Evolutionary conservation across 2,329 filamentous ascomycete genomes (phyloP), one percentile per base, ranked within the genome.

Genomic region (Lasiodiplodia theobromae): DNA sequence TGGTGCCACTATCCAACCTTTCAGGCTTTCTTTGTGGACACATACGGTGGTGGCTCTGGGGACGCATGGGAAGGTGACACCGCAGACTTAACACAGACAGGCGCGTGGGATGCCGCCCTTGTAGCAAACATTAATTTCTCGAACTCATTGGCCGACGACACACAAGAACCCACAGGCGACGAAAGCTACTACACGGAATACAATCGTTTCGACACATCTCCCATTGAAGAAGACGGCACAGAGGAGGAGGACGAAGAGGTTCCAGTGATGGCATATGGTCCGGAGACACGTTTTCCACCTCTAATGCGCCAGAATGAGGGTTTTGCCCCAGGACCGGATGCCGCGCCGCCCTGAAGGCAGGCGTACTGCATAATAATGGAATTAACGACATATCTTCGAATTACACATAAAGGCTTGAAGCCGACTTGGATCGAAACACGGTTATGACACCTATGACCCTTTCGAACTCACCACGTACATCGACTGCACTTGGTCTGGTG

Each of bases 11-110:
- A 56, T 18, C 44, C 28, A 34, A 70, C 69, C 7, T 70, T 70
- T 38, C 69, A 69, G 37, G 57, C 69, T 11, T 70, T 67, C 47
- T 69, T 69, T 51, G 18, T 62, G 37, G 60, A 69, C 16, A 66
- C 23, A 6, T 70, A 70, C 40, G 47, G 67, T 8, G 31, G 31
- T 3, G 47, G 16, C 4, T 28, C 52, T 10, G 21, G 18, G 2
- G 49, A 49, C 12, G 52, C 49, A 21, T 54, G 34, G 21, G 11
- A 4, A n/a, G 51, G 56, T 37, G n/a, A 23, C 11, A 6, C 49
- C 10, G 63, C 34, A 7, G 47, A 47, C 16, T 10, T 66, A 14
- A 31, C 31, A 8, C 31, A 28, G 3, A 34, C 47, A 11, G 63
- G 38, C 21, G 23, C 47, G 2, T 66, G 63, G 49, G 49, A 66